Base-by-base conservation (phyloP, 2,329 filamentous ascomycete genomes). In the Rhynchosporium graminicola region DNA sequence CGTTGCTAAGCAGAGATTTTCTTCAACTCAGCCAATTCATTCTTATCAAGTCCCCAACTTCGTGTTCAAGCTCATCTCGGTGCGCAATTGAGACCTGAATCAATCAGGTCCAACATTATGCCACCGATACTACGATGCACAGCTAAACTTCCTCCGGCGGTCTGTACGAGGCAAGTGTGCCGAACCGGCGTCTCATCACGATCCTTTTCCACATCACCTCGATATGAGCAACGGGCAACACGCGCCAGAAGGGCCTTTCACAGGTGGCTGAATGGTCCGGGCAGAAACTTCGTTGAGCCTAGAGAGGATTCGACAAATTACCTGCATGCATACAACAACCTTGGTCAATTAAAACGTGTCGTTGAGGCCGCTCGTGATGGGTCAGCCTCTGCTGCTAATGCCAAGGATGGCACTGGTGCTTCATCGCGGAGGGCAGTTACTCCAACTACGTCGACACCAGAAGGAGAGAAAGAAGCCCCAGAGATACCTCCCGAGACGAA, bases 191-290 rank as follows among this genome's bases (percentile, higher is more conserved):
- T 64, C 57, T 67, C 60, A 38, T 67, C 68, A 57, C 69, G 71
- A 62, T 70, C 67, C 38, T 74, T 75, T 63, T 75, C 74, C n/a
- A 66, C 70, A 8, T 70, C 73, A 26, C 62, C 64, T 42, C 69
- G 62, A 63, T 57, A 67, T 47, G 63, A 70, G 38, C 65, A 67
- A 50, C 63, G 68, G 62, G 63, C 60, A 26, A 73, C 73, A 29
- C 64, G 68, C 64, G 70, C 68, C 55, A 71, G 74, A 57, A 62
- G 69, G 26, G 51, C 54, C 29, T 59, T 76, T 43, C 73, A 67
- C 45, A 52, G 57, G 54, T 76, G 74, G 74, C 65, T 76, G n/a
- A 46, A 60, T 43, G 59, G 54, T 20, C 61, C 63, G 48, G 74
- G 74, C 57, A 63, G 62, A 46, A 67, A 63, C 29, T 70, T 74